phyloP scores from a whole-genome alignment of 108 stramenopile species.

The Cyclotella kingstonii region DNA sequence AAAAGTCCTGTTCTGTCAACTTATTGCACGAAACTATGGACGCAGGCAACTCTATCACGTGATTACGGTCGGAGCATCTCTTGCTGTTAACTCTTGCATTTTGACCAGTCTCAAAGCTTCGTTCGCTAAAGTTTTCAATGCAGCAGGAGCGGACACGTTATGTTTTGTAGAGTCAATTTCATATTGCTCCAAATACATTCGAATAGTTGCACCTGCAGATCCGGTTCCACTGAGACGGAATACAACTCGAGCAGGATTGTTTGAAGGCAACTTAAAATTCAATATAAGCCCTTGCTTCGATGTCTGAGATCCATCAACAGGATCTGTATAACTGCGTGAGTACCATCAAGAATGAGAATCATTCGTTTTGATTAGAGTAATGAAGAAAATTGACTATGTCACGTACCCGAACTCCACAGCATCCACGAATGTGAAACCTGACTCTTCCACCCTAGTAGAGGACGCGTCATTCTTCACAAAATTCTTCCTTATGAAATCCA shows the following conservation, averaged over 20 bases:
- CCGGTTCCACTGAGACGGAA: slow-evolving; percentile 98
- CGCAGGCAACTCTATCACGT: too few relatives aligned
- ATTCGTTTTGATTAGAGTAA: background rate
- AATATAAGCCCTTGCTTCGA: slow-evolving; percentile 92
- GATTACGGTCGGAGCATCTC: slow-evolving; percentile 81
- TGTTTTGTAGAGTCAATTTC: slow-evolving; percentile 72
- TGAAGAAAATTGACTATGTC: background rate
- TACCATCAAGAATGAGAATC: background rate
- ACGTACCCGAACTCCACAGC: slow-evolving; percentile 74
- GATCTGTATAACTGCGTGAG: slow-evolving; percentile 85
- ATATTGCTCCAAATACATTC: slow-evolving; percentile 97
- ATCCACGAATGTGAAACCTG: slow-evolving; percentile 63
- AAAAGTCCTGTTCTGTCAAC: too few relatives aligned
- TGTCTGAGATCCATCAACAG: slow-evolving; percentile 90
- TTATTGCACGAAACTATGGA: too few relatives aligned
- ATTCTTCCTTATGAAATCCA: slow-evolving; percentile 76
- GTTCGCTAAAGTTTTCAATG: slow-evolving; percentile 72
- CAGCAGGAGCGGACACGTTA: slow-evolving; percentile 66
- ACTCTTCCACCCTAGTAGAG: slow-evolving; percentile 30
- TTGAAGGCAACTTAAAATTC: slow-evolving; percentile 76
- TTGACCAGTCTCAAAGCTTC: slow-evolving; percentile 67
- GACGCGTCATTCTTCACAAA: slow-evolving; percentile 60
- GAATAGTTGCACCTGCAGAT: slow-evolving; percentile 95
- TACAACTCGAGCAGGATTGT: slow-evolving; percentile 86
- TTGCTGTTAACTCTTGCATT: slow-evolving; percentile 70